Conservation (phyloP, 2,329 filamentous ascomycete species). For the Nectriaceae sp. region DNA sequence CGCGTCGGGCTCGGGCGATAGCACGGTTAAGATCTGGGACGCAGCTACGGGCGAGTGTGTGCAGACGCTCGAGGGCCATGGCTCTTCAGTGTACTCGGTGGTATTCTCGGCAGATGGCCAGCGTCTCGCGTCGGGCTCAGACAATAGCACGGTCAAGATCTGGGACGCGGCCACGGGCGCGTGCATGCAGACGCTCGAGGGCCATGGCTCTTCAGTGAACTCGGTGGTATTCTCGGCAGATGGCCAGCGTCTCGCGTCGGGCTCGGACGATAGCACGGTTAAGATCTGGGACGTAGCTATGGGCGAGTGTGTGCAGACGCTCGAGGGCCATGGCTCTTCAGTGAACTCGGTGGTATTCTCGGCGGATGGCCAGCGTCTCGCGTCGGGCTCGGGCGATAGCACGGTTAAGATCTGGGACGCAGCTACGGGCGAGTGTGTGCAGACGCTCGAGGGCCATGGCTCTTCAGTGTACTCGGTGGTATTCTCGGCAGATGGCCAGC, state of each 20-base stretch:
- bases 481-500: constrained; percentile 1
- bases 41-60: constrained; percentile 3
- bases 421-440: too few species aligned
- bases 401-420: too few species aligned
- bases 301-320: too few species aligned
- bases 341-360: too few species aligned
- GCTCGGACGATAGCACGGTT: too few species aligned
- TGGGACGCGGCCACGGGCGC: constrained; percentile 10
- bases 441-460: constrained; percentile 6
- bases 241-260: constrained; percentile 9
- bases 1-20: constrained; percentile 11
- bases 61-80: constrained; percentile 10
- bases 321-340: background rate
- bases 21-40: constrained; percentile 18
- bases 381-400: constrained; percentile 11
- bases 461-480: too few species aligned
- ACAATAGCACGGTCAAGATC: constrained; percentile 6
- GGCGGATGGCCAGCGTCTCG: constrained; percentile 4
- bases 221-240: too few species aligned
- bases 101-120: constrained; percentile 1
- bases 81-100: constrained; percentile 5
- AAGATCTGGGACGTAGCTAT: too few species aligned
- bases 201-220: background rate
- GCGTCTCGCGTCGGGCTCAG: constrained; percentile 5
- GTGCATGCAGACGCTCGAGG: constrained; percentile 7